phyloP scores from a whole-genome alignment of 1,284 basidiomycete genomes.

The Microbotryum intermedium region DNA sequence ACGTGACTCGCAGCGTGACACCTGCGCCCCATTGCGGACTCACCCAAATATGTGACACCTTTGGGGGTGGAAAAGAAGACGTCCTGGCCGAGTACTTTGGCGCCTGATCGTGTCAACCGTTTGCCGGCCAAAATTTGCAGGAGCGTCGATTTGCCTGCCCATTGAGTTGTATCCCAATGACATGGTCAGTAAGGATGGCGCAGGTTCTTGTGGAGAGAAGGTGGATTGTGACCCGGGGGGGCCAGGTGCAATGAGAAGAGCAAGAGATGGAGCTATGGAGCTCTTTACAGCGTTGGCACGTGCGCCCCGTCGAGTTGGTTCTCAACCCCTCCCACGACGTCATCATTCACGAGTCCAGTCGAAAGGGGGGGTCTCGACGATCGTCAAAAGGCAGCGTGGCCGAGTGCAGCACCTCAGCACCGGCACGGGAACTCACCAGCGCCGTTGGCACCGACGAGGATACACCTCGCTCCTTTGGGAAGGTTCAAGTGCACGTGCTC shows the following conservation, averaged over 20 bases:
- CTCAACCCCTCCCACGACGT: not conserved
- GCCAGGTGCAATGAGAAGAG: not conserved
- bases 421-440: constrained; percentile 46
- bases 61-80: constrained; percentile 59
- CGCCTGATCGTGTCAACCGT: constrained; percentile 56
- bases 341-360: too few species aligned
- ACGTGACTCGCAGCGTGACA: not conserved
- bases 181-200: constrained; percentile 14
- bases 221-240: not conserved
- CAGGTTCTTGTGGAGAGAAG: not conserved
- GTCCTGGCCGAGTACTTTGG: constrained; percentile 67
- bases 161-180: not conserved
- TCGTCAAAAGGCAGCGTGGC: not conserved
- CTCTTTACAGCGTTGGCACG: not conserved
- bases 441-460: constrained; percentile 84
- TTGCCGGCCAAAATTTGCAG: constrained; percentile 92
- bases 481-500: constrained; percentile 58
- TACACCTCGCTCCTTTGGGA: constrained; percentile 63
- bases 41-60: constrained; percentile 83
- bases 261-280: not conserved
- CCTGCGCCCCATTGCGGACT: constrained; percentile 46
- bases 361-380: not conserved
- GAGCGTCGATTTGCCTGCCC: constrained; percentile 83
- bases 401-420: not conserved
- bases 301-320: not conserved